Base-by-base conservation (phyloP, 495 filamentous ascomycete genomes). In the Penicillium diatomitis region DNA sequence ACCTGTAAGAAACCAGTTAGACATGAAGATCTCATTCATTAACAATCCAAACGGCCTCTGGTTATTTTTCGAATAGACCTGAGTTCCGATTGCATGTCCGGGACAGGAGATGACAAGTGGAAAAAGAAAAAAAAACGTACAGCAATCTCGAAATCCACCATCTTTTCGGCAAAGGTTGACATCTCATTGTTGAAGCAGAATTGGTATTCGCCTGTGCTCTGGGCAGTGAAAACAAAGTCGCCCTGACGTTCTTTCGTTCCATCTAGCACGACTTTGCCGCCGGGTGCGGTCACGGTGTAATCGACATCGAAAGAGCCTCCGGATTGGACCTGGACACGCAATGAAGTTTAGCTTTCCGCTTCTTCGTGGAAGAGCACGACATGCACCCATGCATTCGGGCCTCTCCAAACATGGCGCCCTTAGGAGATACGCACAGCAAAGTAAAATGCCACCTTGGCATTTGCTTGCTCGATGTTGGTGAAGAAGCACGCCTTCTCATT, bases 181-280 rank as follows among this genome's bases (percentile, higher is more conserved):
- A 97, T 95, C 59, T 95, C 87, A 60, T 97, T 99, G 71, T 92
- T 84, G 74, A 99, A 97, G 78, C 94, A 99, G 69, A 97, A 96
- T 47, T 80, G 80, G 70, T 97, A 97, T 59, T 97, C 92, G 41
- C 94, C 94, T n/a, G 81, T 53, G 41, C 95, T 86, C 56, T 86
- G 86, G 4, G 92, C 94, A 2, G 94, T 96, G 65, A 99, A 99
- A 33, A 97, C 94, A 56, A 95, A 96, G 68, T 99, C 94, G 41
- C 92, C 92, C 70, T 97, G 92, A 48, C 92, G 77, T 66, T 99
- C 92, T 68, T 95, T 96, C 53, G 80, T 73, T 43, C 88, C 92
- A 50, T 95, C 87, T 57, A 96, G 67, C 44, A 99, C 85, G 46
- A 86, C 69, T 66, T 86, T 91, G 41, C 85, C 82, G 53, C 80